These are phyloP conservation scores for Sporothrix luriei DNA, from an alignment of 2,329 filamentous ascomycete species.

Conservation along the genomic window DNA sequence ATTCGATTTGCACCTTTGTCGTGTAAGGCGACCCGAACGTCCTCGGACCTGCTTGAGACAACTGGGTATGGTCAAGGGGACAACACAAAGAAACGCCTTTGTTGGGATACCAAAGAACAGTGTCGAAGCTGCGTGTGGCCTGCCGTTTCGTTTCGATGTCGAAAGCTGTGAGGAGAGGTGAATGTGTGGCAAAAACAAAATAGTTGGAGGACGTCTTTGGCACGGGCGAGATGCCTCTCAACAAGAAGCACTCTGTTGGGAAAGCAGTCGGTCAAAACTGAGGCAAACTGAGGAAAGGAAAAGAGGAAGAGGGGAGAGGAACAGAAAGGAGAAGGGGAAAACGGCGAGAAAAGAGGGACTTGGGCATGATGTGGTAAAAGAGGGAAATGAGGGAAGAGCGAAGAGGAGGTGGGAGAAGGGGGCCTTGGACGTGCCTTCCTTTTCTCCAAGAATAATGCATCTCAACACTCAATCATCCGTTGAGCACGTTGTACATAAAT, in stretches of 20 bases:
- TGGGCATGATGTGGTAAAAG: slow-evolving; percentile 10
- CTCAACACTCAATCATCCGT: neutral
- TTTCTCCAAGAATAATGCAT: slow-evolving; percentile 13
- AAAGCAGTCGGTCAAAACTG: neutral
- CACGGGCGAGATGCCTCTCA: neutral
- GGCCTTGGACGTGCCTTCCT: neutral
- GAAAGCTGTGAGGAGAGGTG: neutral
- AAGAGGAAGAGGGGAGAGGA: neutral
- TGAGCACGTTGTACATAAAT: neutral
- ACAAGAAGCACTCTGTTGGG: neutral
- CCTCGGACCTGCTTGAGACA: neutral
- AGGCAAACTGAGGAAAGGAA: neutral
- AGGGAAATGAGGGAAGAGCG: neutral
- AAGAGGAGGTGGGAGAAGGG: neutral
- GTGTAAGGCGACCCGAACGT: neutral
- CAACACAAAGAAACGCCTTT: neutral
- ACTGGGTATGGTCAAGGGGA: neutral
- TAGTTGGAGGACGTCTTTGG: neutral
- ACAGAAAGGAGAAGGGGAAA: neutral
- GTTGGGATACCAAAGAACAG: neutral
- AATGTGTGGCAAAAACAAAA: too few relatives aligned
- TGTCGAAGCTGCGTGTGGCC: neutral
- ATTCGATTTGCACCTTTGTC: neutral
- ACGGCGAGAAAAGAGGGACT: neutral
- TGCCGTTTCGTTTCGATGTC: slow-evolving; percentile 3